A percentile compares a stretch with the other conserved stretches of the same genome.
Conservation (phyloP, 2,329 filamentous ascomycete species). For the Onygena corvina region DNA sequence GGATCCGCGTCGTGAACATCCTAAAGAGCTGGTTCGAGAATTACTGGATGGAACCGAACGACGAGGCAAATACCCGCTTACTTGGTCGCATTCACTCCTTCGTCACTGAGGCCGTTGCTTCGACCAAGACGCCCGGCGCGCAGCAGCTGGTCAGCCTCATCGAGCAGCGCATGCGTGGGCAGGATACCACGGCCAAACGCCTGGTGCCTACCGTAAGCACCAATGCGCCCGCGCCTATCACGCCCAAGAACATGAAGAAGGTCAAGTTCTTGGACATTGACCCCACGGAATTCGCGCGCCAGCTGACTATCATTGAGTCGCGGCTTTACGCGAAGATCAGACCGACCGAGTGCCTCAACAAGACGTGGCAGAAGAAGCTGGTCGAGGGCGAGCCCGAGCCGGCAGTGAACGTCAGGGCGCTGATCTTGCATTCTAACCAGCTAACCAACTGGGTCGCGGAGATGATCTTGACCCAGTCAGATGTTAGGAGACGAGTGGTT, state of each 20-base stretch:
- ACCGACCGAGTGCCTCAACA: conserved; percentile 90
- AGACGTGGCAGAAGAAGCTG: conserved; percentile 97
- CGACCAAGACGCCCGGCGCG: conserved; percentile 83
- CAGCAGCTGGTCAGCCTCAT: conserved; percentile 72
- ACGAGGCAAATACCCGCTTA: conserved; percentile 70
- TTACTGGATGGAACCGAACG: conserved; percentile 96
- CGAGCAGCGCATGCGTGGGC: conserved; percentile 76
- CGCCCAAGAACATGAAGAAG: conserved; percentile 99
- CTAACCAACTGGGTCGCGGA: conserved; percentile 99
- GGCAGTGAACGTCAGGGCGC: conserved; percentile 83
- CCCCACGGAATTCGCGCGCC: conserved; percentile 87
- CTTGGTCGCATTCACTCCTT: conserved; percentile 84
- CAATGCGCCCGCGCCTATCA: conserved; percentile 72
- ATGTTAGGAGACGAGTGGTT: conserved; percentile 89
- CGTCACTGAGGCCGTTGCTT: conserved; percentile 81
- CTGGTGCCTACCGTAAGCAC: conserved; percentile 77
- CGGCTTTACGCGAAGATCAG: conserved; percentile 91
- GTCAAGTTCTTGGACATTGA: conserved; percentile 97
- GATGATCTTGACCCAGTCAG: conserved; percentile 91
- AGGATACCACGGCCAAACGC: conserved; percentile 73
- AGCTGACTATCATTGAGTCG: conserved; percentile 93
- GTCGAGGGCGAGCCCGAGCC: conserved; percentile 54
- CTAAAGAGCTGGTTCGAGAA: conserved; percentile 97
- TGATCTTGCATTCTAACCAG: conserved; percentile 96
- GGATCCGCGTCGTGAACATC: conserved; percentile 94